Conservation (phyloP, 2,329 filamentous ascomycete genomes). For the Lachnellula arida region DNA sequence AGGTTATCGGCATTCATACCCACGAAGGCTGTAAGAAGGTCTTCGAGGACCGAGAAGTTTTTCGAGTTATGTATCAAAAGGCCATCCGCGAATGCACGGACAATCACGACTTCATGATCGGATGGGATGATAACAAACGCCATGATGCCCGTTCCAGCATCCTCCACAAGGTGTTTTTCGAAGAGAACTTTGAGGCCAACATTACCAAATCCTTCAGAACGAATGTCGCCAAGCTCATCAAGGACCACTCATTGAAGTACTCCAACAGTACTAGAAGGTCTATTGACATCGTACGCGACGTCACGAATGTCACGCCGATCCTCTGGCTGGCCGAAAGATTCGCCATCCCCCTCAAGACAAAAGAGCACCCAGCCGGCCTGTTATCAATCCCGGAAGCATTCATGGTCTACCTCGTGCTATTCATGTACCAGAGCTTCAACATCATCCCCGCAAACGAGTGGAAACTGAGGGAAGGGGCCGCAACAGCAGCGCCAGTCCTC, state of each 20-base stretch:
- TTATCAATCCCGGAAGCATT: constrained; percentile 44
- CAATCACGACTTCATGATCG: constrained; percentile 44
- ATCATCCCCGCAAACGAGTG: constrained; percentile 45
- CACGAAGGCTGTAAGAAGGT: constrained; percentile 45
- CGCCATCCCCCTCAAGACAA: constrained; percentile 56
- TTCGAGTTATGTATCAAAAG: constrained; percentile 44
- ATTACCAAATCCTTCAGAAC: constrained; percentile 40
- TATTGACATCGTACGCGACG: constrained; percentile 45
- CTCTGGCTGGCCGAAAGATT: constrained; percentile 47
- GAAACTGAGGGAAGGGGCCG: constrained; percentile 42
- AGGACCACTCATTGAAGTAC: constrained; percentile 43
- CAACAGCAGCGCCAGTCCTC: constrained; percentile 36
- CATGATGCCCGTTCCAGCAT: constrained; percentile 38
- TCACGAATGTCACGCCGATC: constrained; percentile 58
- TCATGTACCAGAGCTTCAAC: constrained; percentile 51
- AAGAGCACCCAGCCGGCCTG: constrained; percentile 53
- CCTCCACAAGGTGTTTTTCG: constrained; percentile 43
- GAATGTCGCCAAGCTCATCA: constrained; percentile 41
- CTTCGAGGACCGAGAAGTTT: constrained; percentile 45
- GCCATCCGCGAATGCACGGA: constrained; percentile 38
- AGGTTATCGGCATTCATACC: constrained; percentile 44
- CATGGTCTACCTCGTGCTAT: constrained; percentile 40
- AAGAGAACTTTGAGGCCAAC: constrained; percentile 40
- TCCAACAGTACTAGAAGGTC: constrained; percentile 38
- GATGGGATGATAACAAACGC: constrained; percentile 39